These are phyloP conservation scores for Penicillium sp. DNA, from an alignment of 2,329 filamentous ascomycete species.

Conservation along the genomic window DNA sequence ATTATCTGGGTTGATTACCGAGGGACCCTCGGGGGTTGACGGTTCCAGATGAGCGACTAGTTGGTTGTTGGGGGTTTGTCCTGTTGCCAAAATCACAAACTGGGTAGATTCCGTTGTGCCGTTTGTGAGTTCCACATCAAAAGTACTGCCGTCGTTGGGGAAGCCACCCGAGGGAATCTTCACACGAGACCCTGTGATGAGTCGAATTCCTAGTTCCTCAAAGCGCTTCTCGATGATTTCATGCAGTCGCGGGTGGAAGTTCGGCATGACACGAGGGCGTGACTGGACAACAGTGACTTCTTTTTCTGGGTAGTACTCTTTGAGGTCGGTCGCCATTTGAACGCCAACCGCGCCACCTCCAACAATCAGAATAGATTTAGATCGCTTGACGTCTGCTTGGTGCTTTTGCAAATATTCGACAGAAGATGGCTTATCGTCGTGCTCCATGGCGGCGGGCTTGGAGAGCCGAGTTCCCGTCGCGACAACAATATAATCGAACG, in stretches of 20 bases:
- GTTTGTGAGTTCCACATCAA: conserved; percentile 37
- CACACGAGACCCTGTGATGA: conserved; percentile 38
- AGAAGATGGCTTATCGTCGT: conserved; percentile 40
- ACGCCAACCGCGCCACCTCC: conserved; percentile 57
- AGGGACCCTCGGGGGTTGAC: conserved; percentile 17
- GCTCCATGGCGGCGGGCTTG: conserved; percentile 39
- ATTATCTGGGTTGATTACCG: conserved; percentile 40
- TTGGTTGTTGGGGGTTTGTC: conserved; percentile 53
- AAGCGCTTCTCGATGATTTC: conserved; percentile 38
- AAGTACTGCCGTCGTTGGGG: conserved; percentile 29
- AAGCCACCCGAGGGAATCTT: conserved; percentile 34
- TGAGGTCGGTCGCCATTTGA: conserved; percentile 56
- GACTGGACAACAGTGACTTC: conserved; percentile 55
- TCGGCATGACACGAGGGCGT: conserved; percentile 42
- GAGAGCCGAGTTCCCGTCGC: conserved; percentile 41
- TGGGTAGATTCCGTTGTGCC: conserved; percentile 38
- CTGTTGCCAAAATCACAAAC: conserved; percentile 53
- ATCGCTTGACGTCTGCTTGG: conserved; percentile 35
- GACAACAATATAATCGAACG: conserved; percentile 40
- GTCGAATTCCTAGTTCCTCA: conserved; percentile 37
- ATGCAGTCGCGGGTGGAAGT: conserved; percentile 38
- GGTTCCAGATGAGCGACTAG: conserved; percentile 41
- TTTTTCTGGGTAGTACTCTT: conserved; percentile 53
- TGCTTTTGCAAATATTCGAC: conserved; percentile 39
- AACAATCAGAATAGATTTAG: conserved; percentile 41